phyloP scores from a whole-genome alignment of 2,329 filamentous ascomycete genomes.

The Sporothrix pseudoabietina region DNA sequence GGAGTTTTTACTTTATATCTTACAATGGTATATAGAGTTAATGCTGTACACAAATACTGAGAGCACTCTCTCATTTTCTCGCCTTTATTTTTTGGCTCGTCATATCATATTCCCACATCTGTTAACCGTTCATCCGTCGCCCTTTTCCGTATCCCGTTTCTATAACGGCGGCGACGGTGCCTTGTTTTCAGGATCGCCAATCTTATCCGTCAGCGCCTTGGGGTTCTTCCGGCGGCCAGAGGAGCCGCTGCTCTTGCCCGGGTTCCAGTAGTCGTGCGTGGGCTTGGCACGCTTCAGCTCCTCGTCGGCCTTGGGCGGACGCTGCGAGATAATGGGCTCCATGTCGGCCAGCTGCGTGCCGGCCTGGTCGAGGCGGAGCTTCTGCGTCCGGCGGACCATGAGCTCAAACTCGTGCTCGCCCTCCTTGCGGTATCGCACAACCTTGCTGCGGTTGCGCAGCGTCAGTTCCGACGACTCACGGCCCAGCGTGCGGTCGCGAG shows the following conservation, averaged over 20 bases:
- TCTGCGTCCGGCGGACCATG: conserved; percentile 54
- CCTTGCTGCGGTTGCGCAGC: conserved; percentile 76
- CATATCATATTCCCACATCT: not conserved
- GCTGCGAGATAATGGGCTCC: conserved; percentile 29
- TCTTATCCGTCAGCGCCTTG: conserved; percentile 12
- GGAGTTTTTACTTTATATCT: conserved; percentile 26
- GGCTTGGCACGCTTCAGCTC: conserved; percentile 30
- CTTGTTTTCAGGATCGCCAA: conserved; percentile 29
- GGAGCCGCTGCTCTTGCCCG: not conserved
- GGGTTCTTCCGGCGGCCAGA: not conserved
- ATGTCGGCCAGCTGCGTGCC: conserved; percentile 34
- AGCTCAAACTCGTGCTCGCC: conserved; percentile 69
- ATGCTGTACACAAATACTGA: conserved; percentile 30
- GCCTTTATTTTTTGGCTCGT: not conserved
- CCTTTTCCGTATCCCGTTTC: not conserved
- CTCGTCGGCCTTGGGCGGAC: conserved; percentile 28
- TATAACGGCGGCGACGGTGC: not conserved
- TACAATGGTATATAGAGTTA: conserved; percentile 28
- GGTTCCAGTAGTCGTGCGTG: conserved; percentile 18
- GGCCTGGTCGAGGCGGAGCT: conserved; percentile 40
- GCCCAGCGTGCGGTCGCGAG: conserved; percentile 60
- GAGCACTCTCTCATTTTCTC: conserved; percentile 15
- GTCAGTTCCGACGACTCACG: conserved; percentile 70
- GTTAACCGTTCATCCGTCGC: not conserved
- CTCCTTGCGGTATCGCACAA: conserved; percentile 70